These are phyloP conservation scores for Gastrolobium bilobum DNA, from an alignment of 306 rosid genomes.

Conservation along the genomic window DNA sequence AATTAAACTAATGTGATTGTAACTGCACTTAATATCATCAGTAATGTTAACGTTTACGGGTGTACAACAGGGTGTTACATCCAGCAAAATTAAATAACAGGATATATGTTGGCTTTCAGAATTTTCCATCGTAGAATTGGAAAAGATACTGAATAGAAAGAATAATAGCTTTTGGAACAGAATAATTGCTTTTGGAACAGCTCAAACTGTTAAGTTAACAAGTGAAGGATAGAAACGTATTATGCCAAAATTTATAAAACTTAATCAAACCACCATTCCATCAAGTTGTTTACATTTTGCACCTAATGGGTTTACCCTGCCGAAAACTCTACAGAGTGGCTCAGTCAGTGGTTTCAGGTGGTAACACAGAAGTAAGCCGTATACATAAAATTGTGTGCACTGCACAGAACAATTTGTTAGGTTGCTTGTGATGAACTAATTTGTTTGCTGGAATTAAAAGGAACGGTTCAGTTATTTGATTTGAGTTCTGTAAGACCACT, in stretches of 20 bases:
- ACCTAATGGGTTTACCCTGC: background rate
- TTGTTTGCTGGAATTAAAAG: background rate
- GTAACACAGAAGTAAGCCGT: background rate
- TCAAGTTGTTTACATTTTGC: background rate
- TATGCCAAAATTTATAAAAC: constrained; percentile 24
- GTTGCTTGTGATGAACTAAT: too few species aligned
- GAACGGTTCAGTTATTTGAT: background rate
- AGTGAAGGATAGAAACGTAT: constrained; percentile 4
- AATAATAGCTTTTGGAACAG: background rate
- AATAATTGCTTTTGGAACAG: too few species aligned
- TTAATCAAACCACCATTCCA: background rate
- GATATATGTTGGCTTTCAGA: constrained; percentile 2
- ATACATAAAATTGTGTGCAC: background rate
- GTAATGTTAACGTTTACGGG: too few species aligned
- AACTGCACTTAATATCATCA: too few species aligned
- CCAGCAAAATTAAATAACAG: constrained; percentile 29
- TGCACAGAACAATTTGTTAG: too few species aligned
- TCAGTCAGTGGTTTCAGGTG: background rate
- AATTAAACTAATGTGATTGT: too few species aligned
- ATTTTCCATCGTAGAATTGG: constrained; percentile 21
- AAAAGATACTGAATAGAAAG: constrained; percentile 1
- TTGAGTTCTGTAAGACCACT: background rate
- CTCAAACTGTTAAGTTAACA: background rate
- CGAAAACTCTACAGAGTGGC: background rate
- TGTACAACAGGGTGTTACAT: too few species aligned